A percentile compares a stretch with the other conserved stretches of the same genome.
These are phyloP conservation scores for Aegilops sharonensis DNA, from an alignment of 176 grass and related monocot species.

Conservation along the genomic window DNA sequence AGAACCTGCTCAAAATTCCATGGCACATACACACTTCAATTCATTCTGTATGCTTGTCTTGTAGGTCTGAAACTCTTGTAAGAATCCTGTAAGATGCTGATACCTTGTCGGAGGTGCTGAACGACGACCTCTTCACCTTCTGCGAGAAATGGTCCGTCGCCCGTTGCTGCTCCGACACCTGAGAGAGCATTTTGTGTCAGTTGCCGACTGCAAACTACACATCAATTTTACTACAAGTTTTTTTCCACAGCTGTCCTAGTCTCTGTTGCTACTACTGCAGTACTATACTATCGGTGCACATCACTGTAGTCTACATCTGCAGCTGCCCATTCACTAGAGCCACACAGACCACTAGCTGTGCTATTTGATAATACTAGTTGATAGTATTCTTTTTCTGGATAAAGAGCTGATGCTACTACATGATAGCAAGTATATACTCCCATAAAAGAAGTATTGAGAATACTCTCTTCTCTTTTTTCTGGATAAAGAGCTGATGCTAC, in stretches of 20 bases:
- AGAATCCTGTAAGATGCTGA: neutral
- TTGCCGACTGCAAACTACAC: neutral
- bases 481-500: too few species aligned
- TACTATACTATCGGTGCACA: neutral
- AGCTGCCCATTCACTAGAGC: neutral
- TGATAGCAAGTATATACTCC: neutral
- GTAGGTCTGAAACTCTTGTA: neutral
- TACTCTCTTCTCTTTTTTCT: neutral
- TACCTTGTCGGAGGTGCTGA: slow-evolving; percentile 98
- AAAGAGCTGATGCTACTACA: neutral
- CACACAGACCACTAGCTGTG: neutral
- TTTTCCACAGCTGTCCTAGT: neutral
- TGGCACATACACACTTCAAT: neutral
- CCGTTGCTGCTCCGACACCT: slow-evolving; percentile 79
- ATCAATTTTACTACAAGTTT: neutral
- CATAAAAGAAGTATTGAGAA: neutral
- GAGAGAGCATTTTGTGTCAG: slow-evolving; percentile 5
- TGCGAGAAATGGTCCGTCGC: slow-evolving; percentile 45
- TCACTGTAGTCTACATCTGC: neutral
- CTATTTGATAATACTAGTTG: neutral
- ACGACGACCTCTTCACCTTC: slow-evolving; percentile 76
- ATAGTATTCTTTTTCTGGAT: too few species aligned
- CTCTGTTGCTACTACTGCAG: neutral
- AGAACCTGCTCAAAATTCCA: slow-evolving; percentile 50
- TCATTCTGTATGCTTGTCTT: neutral